Conservation (phyloP, 805 yeast genomes). For the Candida qinlingensis region DNA sequence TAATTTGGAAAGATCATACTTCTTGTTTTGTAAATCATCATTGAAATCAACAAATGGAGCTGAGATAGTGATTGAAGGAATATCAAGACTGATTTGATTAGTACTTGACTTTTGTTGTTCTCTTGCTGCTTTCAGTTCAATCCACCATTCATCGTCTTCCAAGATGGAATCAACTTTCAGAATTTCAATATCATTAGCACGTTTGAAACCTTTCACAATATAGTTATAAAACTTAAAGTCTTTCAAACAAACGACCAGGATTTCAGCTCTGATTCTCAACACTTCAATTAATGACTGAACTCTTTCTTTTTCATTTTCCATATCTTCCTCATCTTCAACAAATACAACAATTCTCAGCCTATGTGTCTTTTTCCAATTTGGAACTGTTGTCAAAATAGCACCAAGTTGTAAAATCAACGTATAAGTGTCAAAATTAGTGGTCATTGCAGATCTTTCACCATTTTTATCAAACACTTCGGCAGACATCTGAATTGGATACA, state of each 20-base stretch:
- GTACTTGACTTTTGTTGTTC: conserved; percentile 21
- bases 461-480: conserved; percentile 64
- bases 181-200: conserved; percentile 39
- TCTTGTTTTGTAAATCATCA: conserved; percentile 23
- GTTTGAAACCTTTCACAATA: conserved; percentile 76
- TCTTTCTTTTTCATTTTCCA: conserved; percentile 62
- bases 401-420: conserved; percentile 91
- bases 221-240: conserved; percentile 62
- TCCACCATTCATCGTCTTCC: conserved; percentile 83
- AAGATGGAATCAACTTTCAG: conserved; percentile 44
- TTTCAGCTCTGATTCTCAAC: conserved; percentile 79
- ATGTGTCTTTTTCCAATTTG: conserved; percentile 83
- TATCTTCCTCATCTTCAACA: conserved; percentile 72
- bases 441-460: conserved; percentile 60
- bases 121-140: conserved; percentile 57
- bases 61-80: conserved; percentile 31
- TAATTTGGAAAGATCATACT: conserved; percentile 48
- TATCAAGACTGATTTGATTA: conserved; percentile 24
- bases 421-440: conserved; percentile 94
- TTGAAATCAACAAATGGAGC: conserved; percentile 21
- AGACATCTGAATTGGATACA: conserved; percentile 97
- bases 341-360: conserved; percentile 77
- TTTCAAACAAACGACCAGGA: conserved; percentile 66
- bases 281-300: conserved; percentile 60
- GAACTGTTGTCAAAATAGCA: conserved; percentile 87